Conservation (phyloP, 2,329 filamentous ascomycete species). For the Verticillium isaacii region DNA sequence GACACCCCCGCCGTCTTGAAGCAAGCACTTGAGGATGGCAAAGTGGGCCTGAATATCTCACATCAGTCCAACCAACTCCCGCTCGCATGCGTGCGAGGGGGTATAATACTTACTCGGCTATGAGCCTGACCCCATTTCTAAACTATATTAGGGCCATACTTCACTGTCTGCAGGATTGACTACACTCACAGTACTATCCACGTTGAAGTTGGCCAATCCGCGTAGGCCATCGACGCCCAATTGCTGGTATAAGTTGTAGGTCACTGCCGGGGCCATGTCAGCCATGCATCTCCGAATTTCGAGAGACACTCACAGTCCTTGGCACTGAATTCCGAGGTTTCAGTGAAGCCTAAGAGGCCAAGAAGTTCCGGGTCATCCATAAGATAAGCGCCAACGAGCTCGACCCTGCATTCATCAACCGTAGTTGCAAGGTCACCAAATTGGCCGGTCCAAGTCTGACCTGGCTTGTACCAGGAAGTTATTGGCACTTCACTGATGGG, state of each 20-base stretch:
- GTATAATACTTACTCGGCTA: conserved; percentile 19
- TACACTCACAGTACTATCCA: conserved; percentile 22
- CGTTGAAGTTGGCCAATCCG: conserved; percentile 31
- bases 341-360: conserved; percentile 32
- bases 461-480: conserved; percentile 24
- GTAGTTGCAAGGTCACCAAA: conserved; percentile 55
- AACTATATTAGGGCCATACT: background rate
- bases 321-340: conserved; percentile 26
- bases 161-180: background rate
- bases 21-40: conserved; percentile 52
- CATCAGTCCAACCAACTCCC: too few relatives aligned
- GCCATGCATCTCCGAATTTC: background rate
- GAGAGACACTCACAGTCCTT: conserved; percentile 27
- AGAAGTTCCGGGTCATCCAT: too few relatives aligned
- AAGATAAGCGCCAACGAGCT: too few relatives aligned
- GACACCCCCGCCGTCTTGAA: conserved; percentile 47
- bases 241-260: conserved; percentile 35
- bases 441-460: conserved; percentile 58
- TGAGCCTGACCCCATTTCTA: conserved; percentile 41
- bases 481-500: too few relatives aligned
- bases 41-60: conserved; percentile 32
- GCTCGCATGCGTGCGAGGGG: too few relatives aligned
- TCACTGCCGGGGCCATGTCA: conserved; percentile 20
- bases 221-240: conserved; percentile 34
- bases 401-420: conserved; percentile 50